Base-by-base conservation (phyloP, 441 rosid genomes). In the Lagerstroemia fauriei region DNA sequence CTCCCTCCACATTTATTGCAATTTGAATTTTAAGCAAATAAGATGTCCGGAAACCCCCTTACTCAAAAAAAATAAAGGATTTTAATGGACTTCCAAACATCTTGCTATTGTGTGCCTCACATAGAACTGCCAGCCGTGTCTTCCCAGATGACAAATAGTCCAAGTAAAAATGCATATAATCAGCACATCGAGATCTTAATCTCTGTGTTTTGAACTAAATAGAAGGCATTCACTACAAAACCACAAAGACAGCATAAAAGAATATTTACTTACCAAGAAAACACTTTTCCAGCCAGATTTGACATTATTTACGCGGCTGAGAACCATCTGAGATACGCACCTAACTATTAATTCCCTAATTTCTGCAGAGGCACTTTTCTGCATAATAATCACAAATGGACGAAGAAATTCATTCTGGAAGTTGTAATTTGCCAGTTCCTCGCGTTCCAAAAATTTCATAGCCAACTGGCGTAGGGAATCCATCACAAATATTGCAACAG, bases 271-370 rank as follows among this genome's bases (percentile, higher is more conserved):
- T 95, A 96, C 99, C 98, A 89, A 84, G 86, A 96, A 95, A 86
- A 96, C 98, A 87, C 98, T 96, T 91, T 94, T 96, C 99, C 99
- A 95, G 69, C 99, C 99, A 85, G 99, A 96, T 88, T 95, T 95
- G 85, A 96, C 99, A 82, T 96, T 92, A 82, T 86, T 89, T 83
- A 96, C 98, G 44, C 99, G 99, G 88, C 92, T 92, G 83, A 96
- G 97, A 78, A 96, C 99, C 98, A 96, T 96, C 89, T 96, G 99
- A 75, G 98, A 96, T 85, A 96, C 90, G 89, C 99, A 96, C 84
- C 99, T 93, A 89, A 96, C 93, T 76, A 95, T 94, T 88, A 96
- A 85, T 89, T 96, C 99, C 87, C 94, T 94, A 78, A 96, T 96
- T 87, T 96, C 98, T 25, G 91, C 82, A 63, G 97, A 94, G 85